These are phyloP conservation scores for Cyberlindnera americana DNA, from an alignment of 805 yeast species.

Conservation along the genomic window DNA sequence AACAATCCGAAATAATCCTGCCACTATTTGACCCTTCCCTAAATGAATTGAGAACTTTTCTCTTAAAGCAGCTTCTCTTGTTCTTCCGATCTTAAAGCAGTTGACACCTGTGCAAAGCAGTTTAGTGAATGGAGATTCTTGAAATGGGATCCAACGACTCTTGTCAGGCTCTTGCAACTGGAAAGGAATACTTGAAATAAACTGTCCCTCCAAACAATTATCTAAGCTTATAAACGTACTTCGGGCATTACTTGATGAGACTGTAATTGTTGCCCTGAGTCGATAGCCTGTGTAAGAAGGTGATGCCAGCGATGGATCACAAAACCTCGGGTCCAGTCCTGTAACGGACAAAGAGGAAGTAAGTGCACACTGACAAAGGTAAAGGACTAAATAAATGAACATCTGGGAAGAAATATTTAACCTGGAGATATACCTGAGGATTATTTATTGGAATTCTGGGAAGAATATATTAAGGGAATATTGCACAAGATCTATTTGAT, in stretches of 20 bases:
- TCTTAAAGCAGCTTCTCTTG: slow-evolving; percentile 4
- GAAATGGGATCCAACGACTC: slow-evolving; percentile 1
- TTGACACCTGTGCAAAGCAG: slow-evolving; percentile 6
- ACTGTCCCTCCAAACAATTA: slow-evolving; percentile 3
- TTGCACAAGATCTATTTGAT: too few species aligned
- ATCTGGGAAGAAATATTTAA: too few species aligned
- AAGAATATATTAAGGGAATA: too few species aligned
- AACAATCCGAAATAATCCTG: slow-evolving; percentile 6
- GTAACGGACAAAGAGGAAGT: neutral
- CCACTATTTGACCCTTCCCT: slow-evolving; percentile 1
- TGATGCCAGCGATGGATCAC: slow-evolving; percentile 7
- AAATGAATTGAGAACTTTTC: neutral
- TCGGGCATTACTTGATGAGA: neutral
- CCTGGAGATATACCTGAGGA: too few species aligned
- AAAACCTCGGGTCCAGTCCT: slow-evolving; percentile 2
- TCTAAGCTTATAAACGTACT: neutral
- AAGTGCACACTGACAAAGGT: too few species aligned
- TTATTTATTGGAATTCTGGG: too few species aligned
- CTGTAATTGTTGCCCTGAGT: neutral
- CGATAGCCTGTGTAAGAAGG: slow-evolving; percentile 7
- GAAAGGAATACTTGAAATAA: neutral
- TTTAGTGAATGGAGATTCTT: neutral
- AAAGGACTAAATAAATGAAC: too few species aligned
- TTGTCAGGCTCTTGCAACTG: neutral
- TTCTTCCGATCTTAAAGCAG: slow-evolving; percentile 8